Conservation (phyloP, 2,329 filamentous ascomycete species). For the Sarocladium strictum region DNA sequence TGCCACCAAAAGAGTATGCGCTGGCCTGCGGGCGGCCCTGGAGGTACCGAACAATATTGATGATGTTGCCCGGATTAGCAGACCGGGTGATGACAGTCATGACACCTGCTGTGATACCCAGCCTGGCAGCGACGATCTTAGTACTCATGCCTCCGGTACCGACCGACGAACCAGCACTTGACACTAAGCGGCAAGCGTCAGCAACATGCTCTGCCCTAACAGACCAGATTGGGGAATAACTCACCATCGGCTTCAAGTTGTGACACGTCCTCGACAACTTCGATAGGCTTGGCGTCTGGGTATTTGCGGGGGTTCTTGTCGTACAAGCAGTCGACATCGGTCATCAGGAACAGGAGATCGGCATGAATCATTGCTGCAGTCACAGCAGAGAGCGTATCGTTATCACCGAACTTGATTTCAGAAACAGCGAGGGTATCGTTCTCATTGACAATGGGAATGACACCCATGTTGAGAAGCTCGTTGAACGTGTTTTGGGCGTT, state of each 20-base stretch:
- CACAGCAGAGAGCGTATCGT: slow-evolving; percentile 94
- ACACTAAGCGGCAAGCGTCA: slow-evolving; percentile 47
- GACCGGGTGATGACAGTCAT: slow-evolving; percentile 94
- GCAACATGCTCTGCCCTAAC: not conserved
- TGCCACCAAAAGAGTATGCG: slow-evolving; percentile 15
- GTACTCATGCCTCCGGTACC: slow-evolving; percentile 97
- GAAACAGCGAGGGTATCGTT: slow-evolving; percentile 96
- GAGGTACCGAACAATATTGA: slow-evolving; percentile 76
- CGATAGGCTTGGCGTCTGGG: slow-evolving; percentile 81
- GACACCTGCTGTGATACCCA: slow-evolving; percentile 90
- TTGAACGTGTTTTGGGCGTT: slow-evolving; percentile 95
- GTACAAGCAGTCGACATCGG: slow-evolving; percentile 95
- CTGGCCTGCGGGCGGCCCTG: slow-evolving; percentile 40
- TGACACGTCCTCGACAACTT: slow-evolving; percentile 85
- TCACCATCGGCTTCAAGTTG: slow-evolving; percentile 73
- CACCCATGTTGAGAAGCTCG: slow-evolving; percentile 86
- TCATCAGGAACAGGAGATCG: slow-evolving; percentile 97
- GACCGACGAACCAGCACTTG: slow-evolving; percentile 77
- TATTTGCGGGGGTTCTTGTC: slow-evolving; percentile 88
- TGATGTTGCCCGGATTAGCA: slow-evolving; percentile 88
- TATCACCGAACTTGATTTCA: slow-evolving; percentile 99
- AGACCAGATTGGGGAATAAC: slow-evolving; percentile 11
- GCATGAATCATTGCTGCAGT: slow-evolving; percentile 96
- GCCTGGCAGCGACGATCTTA: slow-evolving; percentile 87
- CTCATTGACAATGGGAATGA: slow-evolving; percentile 97